These are phyloP conservation scores for Monosporascus sp. DNA, from an alignment of 2,329 filamentous ascomycete genomes.

Conservation along the genomic window DNA sequence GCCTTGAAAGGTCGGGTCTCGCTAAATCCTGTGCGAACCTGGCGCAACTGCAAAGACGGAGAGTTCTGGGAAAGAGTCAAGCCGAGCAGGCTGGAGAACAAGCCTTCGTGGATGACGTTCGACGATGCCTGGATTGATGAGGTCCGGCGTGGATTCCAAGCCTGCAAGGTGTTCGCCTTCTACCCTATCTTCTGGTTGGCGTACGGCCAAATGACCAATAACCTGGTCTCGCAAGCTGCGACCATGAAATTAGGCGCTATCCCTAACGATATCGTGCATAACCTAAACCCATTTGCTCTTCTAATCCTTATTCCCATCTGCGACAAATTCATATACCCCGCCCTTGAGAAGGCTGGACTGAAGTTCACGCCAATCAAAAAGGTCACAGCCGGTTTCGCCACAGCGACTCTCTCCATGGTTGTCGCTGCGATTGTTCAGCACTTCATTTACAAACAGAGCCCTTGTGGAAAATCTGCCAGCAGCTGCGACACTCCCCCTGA, in stretches of 20 bases:
- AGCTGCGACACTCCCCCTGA: constrained; percentile 20
- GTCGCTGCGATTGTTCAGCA: constrained; percentile 51
- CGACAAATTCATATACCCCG: constrained; percentile 64
- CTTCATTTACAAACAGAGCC: constrained; percentile 58
- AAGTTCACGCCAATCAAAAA: constrained; percentile 71
- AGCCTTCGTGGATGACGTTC: constrained; percentile 70
- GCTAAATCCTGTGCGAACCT: no score
- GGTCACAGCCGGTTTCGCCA: constrained; percentile 64
- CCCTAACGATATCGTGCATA: constrained; percentile 73
- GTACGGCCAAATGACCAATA: constrained; percentile 56
- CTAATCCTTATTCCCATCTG: constrained; percentile 70
- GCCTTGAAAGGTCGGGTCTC: constrained; percentile 43
- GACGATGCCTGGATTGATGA: constrained; percentile 82
- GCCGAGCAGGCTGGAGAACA: constrained; percentile 51
- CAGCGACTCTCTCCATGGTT: constrained; percentile 58
- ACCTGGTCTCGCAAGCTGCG: constrained; percentile 58
- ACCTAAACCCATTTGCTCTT: constrained; percentile 69
- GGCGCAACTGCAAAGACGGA: no score
- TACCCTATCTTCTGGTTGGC: constrained; percentile 58
- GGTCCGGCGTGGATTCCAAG: constrained; percentile 62
- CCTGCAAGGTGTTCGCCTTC: constrained; percentile 67
- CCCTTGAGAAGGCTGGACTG: constrained; percentile 57
- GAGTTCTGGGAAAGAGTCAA: constrained; percentile 39
- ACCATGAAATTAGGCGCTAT: constrained; percentile 64
- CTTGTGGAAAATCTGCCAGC: constrained; percentile 52